A percentile compares a stretch with the other conserved stretches of the same genome.
Evolutionary conservation across 1,139 yeast species (phyloP).

Genomic region (Diutina sp.): DNA sequence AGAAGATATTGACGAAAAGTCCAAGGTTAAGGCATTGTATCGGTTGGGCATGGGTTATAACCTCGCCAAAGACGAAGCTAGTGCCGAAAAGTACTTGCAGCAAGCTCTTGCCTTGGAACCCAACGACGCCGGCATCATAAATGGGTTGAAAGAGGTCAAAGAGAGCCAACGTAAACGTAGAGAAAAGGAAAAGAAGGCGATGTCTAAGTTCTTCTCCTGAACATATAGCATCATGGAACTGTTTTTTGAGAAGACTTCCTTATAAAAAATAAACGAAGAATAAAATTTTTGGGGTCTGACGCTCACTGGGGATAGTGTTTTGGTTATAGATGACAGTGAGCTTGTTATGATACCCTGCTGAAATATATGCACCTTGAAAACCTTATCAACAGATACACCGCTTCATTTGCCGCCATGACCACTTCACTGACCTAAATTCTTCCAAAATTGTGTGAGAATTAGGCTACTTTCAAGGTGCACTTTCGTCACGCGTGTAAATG

Average conservation of each 20-base stretch:
- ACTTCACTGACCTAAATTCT: too few species aligned
- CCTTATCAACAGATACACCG: not conserved
- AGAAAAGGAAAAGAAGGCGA: slow-evolving; percentile 71
- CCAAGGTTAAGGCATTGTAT: slow-evolving; percentile 74
- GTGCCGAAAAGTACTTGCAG: slow-evolving; percentile 54
- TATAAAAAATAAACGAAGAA: not conserved
- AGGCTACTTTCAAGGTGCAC: not conserved
- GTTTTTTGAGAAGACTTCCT: not conserved
- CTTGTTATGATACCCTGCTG: not conserved
- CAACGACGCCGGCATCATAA: slow-evolving; percentile 58
- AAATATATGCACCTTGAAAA: too few species aligned
- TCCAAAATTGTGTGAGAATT: too few species aligned
- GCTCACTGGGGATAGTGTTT: too few species aligned
- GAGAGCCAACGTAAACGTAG: slow-evolving; percentile 36
- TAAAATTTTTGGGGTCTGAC: too few species aligned
- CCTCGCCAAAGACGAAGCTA: slow-evolving; percentile 54
- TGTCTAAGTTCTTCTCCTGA: slow-evolving; percentile 59
- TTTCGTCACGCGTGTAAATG: not conserved
- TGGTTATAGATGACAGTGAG: too few species aligned
- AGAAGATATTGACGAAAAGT: slow-evolving; percentile 49
- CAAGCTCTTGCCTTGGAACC: slow-evolving; percentile 59
- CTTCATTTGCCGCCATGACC: not conserved
- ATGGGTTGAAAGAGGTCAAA: slow-evolving; percentile 55
- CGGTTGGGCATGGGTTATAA: slow-evolving; percentile 73
- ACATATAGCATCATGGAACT: not conserved